phyloP scores from a whole-genome alignment of 1,284 basidiomycete genomes.

The Ganoderma boninense region DNA sequence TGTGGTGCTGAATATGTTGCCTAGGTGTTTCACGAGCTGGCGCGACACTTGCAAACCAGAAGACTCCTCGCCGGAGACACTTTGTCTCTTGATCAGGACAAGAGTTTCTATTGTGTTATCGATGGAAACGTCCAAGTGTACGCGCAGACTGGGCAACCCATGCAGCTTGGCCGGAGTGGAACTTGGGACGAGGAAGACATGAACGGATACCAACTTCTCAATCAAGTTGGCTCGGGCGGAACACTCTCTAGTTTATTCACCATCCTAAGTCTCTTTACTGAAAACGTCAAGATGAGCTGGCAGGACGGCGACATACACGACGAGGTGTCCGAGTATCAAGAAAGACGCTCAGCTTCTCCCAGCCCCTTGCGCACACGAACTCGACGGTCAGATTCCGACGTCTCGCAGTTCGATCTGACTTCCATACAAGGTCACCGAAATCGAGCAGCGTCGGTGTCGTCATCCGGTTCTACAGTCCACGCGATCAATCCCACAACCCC shows the following conservation, averaged over 20 bases:
- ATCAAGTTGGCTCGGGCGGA: slow-evolving; percentile 94
- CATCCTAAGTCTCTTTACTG: slow-evolving; percentile 94
- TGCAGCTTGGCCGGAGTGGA: slow-evolving; percentile 53
- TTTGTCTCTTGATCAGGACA: slow-evolving; percentile 90
- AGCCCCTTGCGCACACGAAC: slow-evolving; percentile 40
- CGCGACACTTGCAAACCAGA: slow-evolving; percentile 91
- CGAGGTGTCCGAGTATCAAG: slow-evolving; percentile 36
- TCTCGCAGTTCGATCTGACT: slow-evolving; percentile 65
- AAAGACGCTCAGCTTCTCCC: slow-evolving; percentile 21
- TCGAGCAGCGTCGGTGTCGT: slow-evolving; percentile 64
- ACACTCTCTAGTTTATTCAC: slow-evolving; percentile 97
- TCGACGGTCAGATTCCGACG: slow-evolving; percentile 62
- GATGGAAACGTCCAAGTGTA: slow-evolving; percentile 91
- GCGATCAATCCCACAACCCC: slow-evolving; percentile 46
- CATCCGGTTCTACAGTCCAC: slow-evolving; percentile 73
- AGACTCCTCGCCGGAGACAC: slow-evolving; percentile 92
- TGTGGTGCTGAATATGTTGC: not conserved
- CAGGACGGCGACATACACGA: slow-evolving; percentile 62
- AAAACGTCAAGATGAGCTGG: slow-evolving; percentile 95
- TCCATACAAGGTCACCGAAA: slow-evolving; percentile 40
- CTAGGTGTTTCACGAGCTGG: slow-evolving; percentile 95
- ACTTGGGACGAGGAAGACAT: slow-evolving; percentile 85
- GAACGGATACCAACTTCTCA: slow-evolving; percentile 93
- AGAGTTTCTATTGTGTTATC: slow-evolving; percentile 95
- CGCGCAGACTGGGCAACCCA: slow-evolving; percentile 68